Base-by-base conservation (phyloP, 2,329 filamentous ascomycete genomes). In the Pseudocercospora ulei region DNA sequence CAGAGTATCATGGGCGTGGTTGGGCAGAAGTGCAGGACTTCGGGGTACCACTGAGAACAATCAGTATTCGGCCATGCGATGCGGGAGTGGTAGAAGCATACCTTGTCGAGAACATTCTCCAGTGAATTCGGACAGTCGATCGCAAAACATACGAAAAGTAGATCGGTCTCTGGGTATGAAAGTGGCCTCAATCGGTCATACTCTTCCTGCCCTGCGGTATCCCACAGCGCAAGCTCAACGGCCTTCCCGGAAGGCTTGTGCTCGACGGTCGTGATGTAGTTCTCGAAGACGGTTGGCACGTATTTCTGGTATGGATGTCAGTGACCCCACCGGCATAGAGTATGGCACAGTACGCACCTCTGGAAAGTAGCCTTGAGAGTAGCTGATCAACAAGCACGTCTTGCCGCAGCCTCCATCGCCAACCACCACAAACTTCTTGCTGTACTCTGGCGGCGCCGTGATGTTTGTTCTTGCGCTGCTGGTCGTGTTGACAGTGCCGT, bases 61-160 rank as follows among this genome's bases (percentile, higher is more conserved):
- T 48, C 22, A 49, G 48, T 17, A 19, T 23, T 7, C 9, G 34
- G 23, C 29, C 29, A 23, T 30, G 11, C 13, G 19, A 17, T 6
- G 25, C 7, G 23, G 30, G 36, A 23, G 8, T 36, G 7, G 23
- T 17, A n/a, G 12, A 0, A 4, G 8, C 69, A 47, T 68, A 95
- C 90, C 80, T 98, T 98, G 69, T 98, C 90, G 69, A 96, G 80
- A 43, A 98, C 88, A 64, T 98, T 98, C 61, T 98, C 90, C 37
- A 98, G 72, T 4, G 88, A 96, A 64, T 94, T 95, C 22, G 90
- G 90, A 63, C 90, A 98, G 66, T 98, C 90, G 58, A 98, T 95
- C 50, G 90, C 90, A 64, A 98, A 98, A 71, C 90, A 98, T 52
- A 98, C 90, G 63, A 98, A 96, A 44, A 98, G 79, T 20, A 98